These are phyloP conservation scores for Phytomonas sp. DNA, from an alignment of 208 protist species.

Conservation along the genomic window DNA sequence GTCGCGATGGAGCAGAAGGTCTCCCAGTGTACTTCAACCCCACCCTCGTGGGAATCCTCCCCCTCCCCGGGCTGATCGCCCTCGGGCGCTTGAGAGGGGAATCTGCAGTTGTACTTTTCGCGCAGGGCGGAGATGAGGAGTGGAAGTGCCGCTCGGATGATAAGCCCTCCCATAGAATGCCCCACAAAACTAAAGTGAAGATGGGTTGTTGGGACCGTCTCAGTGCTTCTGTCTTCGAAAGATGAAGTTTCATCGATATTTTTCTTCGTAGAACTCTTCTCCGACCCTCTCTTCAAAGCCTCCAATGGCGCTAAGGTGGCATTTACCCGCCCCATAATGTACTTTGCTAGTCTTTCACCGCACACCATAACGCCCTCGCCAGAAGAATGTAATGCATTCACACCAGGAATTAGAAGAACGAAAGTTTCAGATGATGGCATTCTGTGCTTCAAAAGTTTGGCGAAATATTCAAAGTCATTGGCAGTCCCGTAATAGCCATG, in stretches of 20 bases:
- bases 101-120: not conserved
- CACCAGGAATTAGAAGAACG: not conserved
- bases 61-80: not conserved
- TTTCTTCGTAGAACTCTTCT: not conserved
- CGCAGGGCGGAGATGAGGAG: slow-evolving; percentile 9
- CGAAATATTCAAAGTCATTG: slow-evolving; percentile 31
- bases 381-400: not conserved
- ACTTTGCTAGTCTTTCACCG: slow-evolving; percentile 18
- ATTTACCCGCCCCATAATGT: not conserved
- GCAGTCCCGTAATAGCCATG: slow-evolving; percentile 50
- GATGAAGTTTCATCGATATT: not conserved
- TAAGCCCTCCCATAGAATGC: slow-evolving; percentile 58
- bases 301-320: not conserved
- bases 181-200: slow-evolving; percentile 47
- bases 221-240: not conserved
- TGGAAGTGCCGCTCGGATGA: slow-evolving; percentile 48
- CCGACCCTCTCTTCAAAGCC: not conserved
- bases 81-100: not conserved
- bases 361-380: slow-evolving; percentile 12
- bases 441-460: not conserved
- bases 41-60: not conserved
- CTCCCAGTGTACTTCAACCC: slow-evolving; percentile 30
- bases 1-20: slow-evolving; percentile 39
- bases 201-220: slow-evolving; percentile 2
- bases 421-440: not conserved